Conservation (phyloP, 169 alveolate genomes). For the Theileria parva region DNA sequence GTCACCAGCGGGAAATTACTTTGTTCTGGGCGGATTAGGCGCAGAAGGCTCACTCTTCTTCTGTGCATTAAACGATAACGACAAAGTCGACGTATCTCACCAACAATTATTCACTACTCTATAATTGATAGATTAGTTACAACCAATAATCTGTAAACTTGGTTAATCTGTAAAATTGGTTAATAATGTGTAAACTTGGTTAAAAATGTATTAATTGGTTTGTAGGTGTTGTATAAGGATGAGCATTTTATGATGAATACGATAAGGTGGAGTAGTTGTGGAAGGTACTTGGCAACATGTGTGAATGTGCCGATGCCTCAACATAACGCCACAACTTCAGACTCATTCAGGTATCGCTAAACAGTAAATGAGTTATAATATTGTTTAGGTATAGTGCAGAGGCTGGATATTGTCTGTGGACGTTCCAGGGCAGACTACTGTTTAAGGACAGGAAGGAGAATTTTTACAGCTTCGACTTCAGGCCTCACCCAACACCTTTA, state of each 20-base stretch:
- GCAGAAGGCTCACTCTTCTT: conserved; percentile 83
- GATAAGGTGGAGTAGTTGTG: conserved; percentile 86
- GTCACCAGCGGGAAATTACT: conserved; percentile 88
- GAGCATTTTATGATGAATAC: conserved; percentile 84
- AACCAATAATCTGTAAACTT: too few relatives aligned
- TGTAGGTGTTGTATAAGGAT: conserved; percentile 79
- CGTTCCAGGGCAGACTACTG: conserved; percentile 86
- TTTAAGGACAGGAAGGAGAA: conserved; percentile 78
- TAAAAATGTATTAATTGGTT: background rate
- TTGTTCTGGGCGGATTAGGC: conserved; percentile 82
- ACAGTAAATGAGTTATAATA: background rate
- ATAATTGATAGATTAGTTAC: background rate
- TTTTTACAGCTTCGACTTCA: conserved; percentile 83
- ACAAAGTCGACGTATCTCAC: conserved; percentile 80
- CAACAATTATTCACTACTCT: background rate
- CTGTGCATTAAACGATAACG: conserved; percentile 81
- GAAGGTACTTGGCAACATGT: conserved; percentile 83
- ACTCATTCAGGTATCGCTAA: conserved; percentile 57
- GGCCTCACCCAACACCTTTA: conserved; percentile 89
- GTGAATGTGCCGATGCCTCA: conserved; percentile 71
- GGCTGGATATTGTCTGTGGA: conserved; percentile 84
- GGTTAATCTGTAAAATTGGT: too few relatives aligned
- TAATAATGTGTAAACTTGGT: too few relatives aligned
- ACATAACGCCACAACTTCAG: conserved; percentile 48
- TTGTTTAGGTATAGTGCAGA: conserved; percentile 72